phyloP scores from a whole-genome alignment of 106 monocot genomes.

The Agapanthus africanus region DNA sequence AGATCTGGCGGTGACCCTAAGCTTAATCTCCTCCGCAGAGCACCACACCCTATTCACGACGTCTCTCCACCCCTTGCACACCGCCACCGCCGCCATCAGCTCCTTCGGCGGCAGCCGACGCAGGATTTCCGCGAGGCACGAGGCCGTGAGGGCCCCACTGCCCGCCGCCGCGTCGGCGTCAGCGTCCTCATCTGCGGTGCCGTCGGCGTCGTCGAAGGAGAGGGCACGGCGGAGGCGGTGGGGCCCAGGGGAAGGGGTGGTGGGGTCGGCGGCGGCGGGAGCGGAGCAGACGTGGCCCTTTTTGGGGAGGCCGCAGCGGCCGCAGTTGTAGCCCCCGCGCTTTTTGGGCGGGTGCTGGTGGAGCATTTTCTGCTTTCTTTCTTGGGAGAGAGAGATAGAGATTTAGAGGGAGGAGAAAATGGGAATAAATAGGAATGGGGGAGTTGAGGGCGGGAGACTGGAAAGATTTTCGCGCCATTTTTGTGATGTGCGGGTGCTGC shows the following conservation, averaged over 20 bases:
- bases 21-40: slow-evolving; percentile 64
- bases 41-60: slow-evolving; percentile 70
- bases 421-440: too few species aligned
- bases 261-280: neutral
- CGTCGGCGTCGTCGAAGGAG: slow-evolving; percentile 42
- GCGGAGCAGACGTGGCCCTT: slow-evolving; percentile 77
- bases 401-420: neutral
- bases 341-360: slow-evolving; percentile 29
- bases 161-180: slow-evolving; percentile 33
- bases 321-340: slow-evolving; percentile 97
- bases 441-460: neutral
- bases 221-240: slow-evolving; percentile 54
- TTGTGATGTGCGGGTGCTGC: too few species aligned
- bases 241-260: too few species aligned
- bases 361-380: slow-evolving; percentile 15
- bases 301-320: slow-evolving; percentile 93
- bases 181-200: slow-evolving; percentile 1
- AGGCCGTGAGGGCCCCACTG: slow-evolving; percentile 20
- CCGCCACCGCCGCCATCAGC: slow-evolving; percentile 69
- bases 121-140: slow-evolving; percentile 50
- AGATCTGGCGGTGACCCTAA: slow-evolving; percentile 35
- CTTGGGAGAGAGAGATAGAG: neutral
- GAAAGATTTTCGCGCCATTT: neutral
- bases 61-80: slow-evolving; percentile 75
- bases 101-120: slow-evolving; percentile 54